Evolutionary conservation across 2,329 filamentous ascomycete genomes (phyloP).

Genomic region (Microascus cirrosus): DNA sequence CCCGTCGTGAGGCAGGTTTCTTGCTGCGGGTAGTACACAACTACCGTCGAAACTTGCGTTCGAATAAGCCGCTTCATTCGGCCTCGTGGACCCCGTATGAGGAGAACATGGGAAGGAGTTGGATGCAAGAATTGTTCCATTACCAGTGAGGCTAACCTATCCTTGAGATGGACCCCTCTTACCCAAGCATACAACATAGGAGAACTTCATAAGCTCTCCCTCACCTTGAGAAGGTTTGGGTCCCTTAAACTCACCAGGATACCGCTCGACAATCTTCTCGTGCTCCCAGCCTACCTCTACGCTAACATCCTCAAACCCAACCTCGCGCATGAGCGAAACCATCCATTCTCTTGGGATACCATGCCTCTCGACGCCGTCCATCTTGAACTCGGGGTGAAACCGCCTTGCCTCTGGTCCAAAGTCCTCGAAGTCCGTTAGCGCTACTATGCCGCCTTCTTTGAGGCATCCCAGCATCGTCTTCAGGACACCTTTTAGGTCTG

Average conservation of each 20-base stretch:
- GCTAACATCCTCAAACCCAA: constrained; percentile 24
- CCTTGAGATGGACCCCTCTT: constrained; percentile 10
- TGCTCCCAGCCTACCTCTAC: constrained; percentile 36
- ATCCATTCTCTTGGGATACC: constrained; percentile 32
- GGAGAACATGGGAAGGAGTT: no score
- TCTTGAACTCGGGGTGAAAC: constrained; percentile 40
- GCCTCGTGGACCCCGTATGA: no score
- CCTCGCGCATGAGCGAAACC: constrained; percentile 25
- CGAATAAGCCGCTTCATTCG: no score
- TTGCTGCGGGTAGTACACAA: no score
- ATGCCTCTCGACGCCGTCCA: constrained; percentile 42
- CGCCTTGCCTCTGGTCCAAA: constrained; percentile 36
- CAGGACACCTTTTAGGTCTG: constrained; percentile 28
- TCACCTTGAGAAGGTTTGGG: constrained; percentile 16
- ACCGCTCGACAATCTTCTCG: constrained; percentile 36
- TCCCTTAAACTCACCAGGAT: constrained; percentile 26
- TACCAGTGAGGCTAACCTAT: no score
- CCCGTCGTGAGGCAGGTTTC: no score
- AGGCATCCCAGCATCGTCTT: constrained; percentile 33
- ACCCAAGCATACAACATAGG: constrained; percentile 25
- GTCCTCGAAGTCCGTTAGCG: constrained; percentile 47
- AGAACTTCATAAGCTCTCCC: constrained; percentile 20
- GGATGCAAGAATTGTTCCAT: no score
- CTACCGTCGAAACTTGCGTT: no score
- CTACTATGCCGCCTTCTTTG: constrained; percentile 32